Base-by-base conservation (phyloP, 2,329 filamentous ascomycete species). In the Colletotrichum sp. region DNA sequence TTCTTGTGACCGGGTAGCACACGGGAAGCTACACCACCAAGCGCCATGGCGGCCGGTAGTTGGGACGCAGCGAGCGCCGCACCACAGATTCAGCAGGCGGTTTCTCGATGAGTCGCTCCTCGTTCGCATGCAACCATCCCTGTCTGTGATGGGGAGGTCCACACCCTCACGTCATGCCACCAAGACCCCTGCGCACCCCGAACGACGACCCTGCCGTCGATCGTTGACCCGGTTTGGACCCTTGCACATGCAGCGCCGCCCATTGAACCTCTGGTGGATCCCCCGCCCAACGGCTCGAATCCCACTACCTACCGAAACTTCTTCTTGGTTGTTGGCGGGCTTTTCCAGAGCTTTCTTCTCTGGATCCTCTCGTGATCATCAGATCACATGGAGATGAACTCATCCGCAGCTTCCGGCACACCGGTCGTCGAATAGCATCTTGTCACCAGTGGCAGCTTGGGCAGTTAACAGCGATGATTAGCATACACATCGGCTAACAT, bases 171-270 rank as follows among this genome's bases (percentile, higher is more conserved):
- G 55, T 72, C 72, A 72, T 75, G 55, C 30, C 69, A 75, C 69
- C 34, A 32, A 4, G 10, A 65, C 67, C 57, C 59, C 60, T 66
- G 60, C 60, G 68, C 60, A n/a, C 44, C 44, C 44, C 44, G n/a
- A 52, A 52, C 59, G 72, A 34, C 65, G 66, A 70, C 36, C 72
- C 62, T 66, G 72, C 55, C 52, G 72, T 67, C 62, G 72, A 75
- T 75, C 72, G 59, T 52, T 72, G 68, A 15, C 62, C 72, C 49
- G 66, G 57, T 44, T 64, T 24, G 65, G 39, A 70, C 30, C 71
- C 71, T 59, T 70, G 66, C 44, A 36, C 16, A 62, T n/a, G 13
- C 36, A 59, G 24, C 32, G 49, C 9, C 57, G 24, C 24, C 39
- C 52, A 49, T 13, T 52, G 36, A 71, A 72, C 71, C 34, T 66